Evolutionary conservation across 345 rosid genomes (phyloP).

Genomic region (Erodium maritimum): DNA sequence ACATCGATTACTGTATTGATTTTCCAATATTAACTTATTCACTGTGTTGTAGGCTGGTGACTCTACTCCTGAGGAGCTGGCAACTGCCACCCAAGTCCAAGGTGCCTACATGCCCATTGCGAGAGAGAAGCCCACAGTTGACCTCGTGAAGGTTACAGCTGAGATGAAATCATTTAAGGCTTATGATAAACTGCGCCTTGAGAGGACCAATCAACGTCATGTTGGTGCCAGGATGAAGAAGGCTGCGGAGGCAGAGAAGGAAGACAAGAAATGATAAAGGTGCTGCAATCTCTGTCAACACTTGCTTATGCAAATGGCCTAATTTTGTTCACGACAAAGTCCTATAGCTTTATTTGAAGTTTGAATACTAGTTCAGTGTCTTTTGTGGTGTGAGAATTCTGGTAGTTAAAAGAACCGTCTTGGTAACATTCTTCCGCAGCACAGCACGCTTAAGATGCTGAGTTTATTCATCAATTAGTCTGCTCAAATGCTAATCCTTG

Average conservation of each 20-base stretch:
- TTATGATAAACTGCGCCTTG: slow-evolving; percentile 26
- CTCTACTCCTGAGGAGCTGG: slow-evolving; percentile 38
- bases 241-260: slow-evolving; percentile 23
- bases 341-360: not conserved
- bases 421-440: too few relatives aligned
- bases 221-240: slow-evolving; percentile 18
- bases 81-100: slow-evolving; percentile 36
- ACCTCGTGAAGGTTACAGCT: slow-evolving; percentile 30
- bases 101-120: slow-evolving; percentile 29
- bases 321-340: not conserved
- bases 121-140: slow-evolving; percentile 30
- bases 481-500: too few relatives aligned
- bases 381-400: not conserved
- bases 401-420: not conserved
- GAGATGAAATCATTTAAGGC: slow-evolving; percentile 38
- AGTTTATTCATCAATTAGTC: too few relatives aligned
- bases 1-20: not conserved
- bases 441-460: too few relatives aligned
- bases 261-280: slow-evolving; percentile 13
- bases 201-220: slow-evolving; percentile 15
- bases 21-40: not conserved
- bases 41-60: slow-evolving; percentile 29
- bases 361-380: too few relatives aligned
- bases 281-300: too few relatives aligned
- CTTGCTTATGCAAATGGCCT: not conserved